phyloP scores from a whole-genome alignment of 805 yeast species.

The Ogataea angusta region DNA sequence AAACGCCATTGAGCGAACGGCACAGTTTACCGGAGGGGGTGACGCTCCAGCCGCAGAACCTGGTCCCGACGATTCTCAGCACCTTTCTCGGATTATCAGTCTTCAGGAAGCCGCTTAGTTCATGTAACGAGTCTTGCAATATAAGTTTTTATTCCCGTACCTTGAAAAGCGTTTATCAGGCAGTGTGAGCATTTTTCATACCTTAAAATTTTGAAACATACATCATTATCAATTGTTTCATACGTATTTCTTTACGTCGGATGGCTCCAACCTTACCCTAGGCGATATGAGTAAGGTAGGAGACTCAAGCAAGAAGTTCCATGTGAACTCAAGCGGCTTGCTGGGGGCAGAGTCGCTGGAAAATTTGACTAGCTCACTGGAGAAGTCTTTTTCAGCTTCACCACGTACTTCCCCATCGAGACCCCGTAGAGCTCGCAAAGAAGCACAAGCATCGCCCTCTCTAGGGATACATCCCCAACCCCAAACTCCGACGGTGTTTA shows the following conservation, averaged over 20 bases:
- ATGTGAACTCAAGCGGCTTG: slow-evolving; percentile 17
- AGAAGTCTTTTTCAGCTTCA: slow-evolving; percentile 15
- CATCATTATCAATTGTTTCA: slow-evolving; percentile 1
- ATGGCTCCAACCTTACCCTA: slow-evolving; percentile 1
- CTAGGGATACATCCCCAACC: slow-evolving; percentile 21
- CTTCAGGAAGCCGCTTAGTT: slow-evolving; percentile 10
- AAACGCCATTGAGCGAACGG: slow-evolving; percentile 34
- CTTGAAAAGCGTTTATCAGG: not conserved
- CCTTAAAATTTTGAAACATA: slow-evolving; percentile 6
- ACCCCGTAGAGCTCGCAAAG: slow-evolving; percentile 3
- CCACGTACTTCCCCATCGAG: slow-evolving; percentile 11
- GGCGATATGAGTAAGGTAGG: slow-evolving; percentile 13
- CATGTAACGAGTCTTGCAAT: not conserved
- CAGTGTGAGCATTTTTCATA: slow-evolving; percentile 1
- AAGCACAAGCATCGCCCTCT: not conserved
- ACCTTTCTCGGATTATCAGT: slow-evolving; percentile 9
- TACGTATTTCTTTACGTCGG: not conserved
- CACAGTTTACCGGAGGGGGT: slow-evolving; percentile 14
- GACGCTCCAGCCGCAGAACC: slow-evolving; percentile 7
- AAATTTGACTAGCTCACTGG: slow-evolving; percentile 18
- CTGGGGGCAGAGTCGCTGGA: slow-evolving; percentile 17
- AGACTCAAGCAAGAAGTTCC: slow-evolving; percentile 13
- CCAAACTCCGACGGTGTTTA: slow-evolving; percentile 5
- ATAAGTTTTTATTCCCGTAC: not conserved
- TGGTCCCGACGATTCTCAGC: slow-evolving; percentile 6